Percentiles rank a stretch among this genome's conserved stretches.
These are phyloP conservation scores for Hypoxylon trugodes DNA, from an alignment of 495 filamentous ascomycete genomes.

Conservation along the genomic window DNA sequence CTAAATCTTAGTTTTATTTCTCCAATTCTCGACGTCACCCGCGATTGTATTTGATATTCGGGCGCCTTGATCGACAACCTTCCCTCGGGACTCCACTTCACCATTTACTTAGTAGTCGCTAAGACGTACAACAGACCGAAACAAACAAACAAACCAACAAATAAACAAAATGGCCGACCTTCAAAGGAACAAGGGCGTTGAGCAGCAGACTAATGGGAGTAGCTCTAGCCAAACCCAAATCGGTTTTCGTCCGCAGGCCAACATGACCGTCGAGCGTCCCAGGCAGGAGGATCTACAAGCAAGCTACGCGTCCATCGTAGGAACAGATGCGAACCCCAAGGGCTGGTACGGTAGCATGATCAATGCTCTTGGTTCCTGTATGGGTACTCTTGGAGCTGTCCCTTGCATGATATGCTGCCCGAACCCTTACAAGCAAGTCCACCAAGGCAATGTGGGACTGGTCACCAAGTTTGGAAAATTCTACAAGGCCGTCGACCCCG, in stretches of 20 bases:
- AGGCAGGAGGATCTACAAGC: conserved; percentile 85
- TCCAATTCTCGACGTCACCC: conserved; percentile 1
- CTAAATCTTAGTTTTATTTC: neutral
- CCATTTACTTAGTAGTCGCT: conserved; percentile 1
- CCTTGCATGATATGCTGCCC: conserved; percentile 93
- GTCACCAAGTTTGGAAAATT: conserved; percentile 97
- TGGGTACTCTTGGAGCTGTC: conserved; percentile 86
- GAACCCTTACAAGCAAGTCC: conserved; percentile 95
- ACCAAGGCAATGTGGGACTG: conserved; percentile 91
- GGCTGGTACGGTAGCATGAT: conserved; percentile 95
- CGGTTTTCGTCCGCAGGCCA: conserved; percentile 52
- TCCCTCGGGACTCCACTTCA: neutral
- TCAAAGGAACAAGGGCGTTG: conserved; percentile 25
- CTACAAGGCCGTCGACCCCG: conserved; percentile 95
- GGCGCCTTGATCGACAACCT: neutral
- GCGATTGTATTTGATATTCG: neutral
- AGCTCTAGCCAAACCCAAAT: conserved; percentile 19
- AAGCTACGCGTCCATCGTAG: conserved; percentile 81
- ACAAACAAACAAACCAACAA: conserved; percentile 12
- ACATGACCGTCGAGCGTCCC: conserved; percentile 85
- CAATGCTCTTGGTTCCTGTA: conserved; percentile 74
- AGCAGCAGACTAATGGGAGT: conserved; percentile 29
- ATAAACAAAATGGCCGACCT: conserved; percentile 32
- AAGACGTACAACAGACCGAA: conserved; percentile 1
- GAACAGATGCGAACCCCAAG: conserved; percentile 74